Evolutionary conservation across 2,329 filamentous ascomycete species (phyloP).

Genomic region (Macrophomina tecta): DNA sequence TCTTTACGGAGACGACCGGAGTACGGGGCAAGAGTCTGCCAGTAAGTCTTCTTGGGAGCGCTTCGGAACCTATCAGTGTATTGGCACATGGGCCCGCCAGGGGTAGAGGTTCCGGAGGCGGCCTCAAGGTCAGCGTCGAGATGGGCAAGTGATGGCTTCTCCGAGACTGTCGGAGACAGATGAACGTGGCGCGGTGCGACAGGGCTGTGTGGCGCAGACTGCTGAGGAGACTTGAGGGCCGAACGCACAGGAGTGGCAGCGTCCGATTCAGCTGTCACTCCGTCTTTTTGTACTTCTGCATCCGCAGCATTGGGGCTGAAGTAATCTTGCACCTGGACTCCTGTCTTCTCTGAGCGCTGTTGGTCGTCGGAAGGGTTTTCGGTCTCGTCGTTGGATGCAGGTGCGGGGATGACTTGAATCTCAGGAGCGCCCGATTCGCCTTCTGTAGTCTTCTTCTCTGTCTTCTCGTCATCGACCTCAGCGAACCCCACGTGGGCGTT

Average conservation of each 20-base stretch:
- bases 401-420: conserved; percentile 21
- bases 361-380: not conserved
- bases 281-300: conserved; percentile 1
- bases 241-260: conserved; percentile 1
- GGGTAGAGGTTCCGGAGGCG: conserved; percentile 9
- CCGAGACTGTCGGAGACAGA: conserved; percentile 15
- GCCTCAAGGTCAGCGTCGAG: conserved; percentile 13
- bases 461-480: conserved; percentile 22
- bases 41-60: conserved; percentile 72
- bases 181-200: not conserved
- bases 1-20: conserved; percentile 80
- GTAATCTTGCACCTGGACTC: conserved; percentile 36
- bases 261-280: not conserved
- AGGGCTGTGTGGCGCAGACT: conserved; percentile 5
- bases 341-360: conserved; percentile 27
- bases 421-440: not conserved
- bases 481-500: conserved; percentile 65
- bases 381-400: conserved; percentile 20
- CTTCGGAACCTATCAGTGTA: conserved; percentile 77
- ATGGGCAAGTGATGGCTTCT: conserved; percentile 13
- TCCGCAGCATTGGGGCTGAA: conserved; percentile 28
- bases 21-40: conserved; percentile 75
- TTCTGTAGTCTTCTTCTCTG: not conserved
- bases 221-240: conserved; percentile 13
- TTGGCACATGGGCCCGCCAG: conserved; percentile 3